phyloP scores from a whole-genome alignment of 1,139 yeast genomes.

The Candida sp. region DNA sequence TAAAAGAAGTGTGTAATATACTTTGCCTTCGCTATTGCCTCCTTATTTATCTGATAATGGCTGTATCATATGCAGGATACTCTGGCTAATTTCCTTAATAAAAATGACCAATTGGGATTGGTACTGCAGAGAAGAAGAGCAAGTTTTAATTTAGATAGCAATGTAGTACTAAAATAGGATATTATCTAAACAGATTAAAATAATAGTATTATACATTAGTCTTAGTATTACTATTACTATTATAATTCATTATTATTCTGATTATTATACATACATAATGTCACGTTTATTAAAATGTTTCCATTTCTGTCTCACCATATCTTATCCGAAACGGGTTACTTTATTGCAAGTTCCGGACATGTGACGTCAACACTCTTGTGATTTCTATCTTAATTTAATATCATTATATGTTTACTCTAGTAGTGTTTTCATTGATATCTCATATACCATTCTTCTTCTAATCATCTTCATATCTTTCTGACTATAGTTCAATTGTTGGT shows the following conservation, averaged over 20 bases:
- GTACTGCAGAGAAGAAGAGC: no score
- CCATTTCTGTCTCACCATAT: no score
- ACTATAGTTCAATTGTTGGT: slow-evolving; percentile 46
- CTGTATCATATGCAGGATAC: background rate
- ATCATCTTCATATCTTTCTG: slow-evolving; percentile 71
- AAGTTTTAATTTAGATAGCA: no score
- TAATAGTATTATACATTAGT: no score
- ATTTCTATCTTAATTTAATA: background rate
- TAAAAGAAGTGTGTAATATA: background rate
- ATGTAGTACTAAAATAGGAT: no score
- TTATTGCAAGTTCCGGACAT: background rate
- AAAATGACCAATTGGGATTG: background rate
- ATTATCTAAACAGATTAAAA: no score
- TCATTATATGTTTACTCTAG: slow-evolving; percentile 6
- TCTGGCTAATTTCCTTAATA: background rate
- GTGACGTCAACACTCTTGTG: background rate
- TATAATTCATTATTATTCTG: no score
- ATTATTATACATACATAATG: no score
- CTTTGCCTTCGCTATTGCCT: background rate
- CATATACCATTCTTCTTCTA: slow-evolving; percentile 69
- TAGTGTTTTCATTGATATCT: slow-evolving; percentile 24
- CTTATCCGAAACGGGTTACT: background rate
- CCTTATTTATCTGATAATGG: background rate
- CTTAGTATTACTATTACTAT: no score
- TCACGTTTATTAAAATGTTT: no score